Percentiles rank a stretch among this genome's conserved stretches.
Conservation (phyloP, 805 yeast species). For the Blastobotrys robertii region DNA sequence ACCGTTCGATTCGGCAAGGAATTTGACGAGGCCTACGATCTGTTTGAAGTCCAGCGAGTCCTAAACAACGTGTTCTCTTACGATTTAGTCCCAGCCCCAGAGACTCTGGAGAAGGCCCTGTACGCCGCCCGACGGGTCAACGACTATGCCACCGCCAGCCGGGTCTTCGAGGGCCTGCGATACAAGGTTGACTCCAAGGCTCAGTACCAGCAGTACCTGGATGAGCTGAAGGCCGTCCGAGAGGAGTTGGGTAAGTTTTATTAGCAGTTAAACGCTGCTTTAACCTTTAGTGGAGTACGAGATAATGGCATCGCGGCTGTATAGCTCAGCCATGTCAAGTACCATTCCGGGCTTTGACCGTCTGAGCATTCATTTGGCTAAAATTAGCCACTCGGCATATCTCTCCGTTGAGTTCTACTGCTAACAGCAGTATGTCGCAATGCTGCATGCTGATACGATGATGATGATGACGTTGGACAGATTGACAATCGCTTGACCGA, state of each 20-base stretch:
- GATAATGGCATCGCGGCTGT: too few species aligned
- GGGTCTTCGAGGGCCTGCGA: slow-evolving; percentile 92
- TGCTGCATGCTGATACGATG: not conserved
- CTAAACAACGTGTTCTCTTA: slow-evolving; percentile 96
- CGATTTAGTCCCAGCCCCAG: slow-evolving; percentile 97
- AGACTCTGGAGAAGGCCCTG: slow-evolving; percentile 89
- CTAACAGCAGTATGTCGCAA: too few species aligned
- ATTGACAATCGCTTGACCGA: not conserved
- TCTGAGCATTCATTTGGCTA: too few species aligned
- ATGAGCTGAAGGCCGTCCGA: slow-evolving; percentile 85
- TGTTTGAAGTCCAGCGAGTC: slow-evolving; percentile 85
- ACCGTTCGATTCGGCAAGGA: slow-evolving; percentile 86
- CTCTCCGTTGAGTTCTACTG: too few species aligned
- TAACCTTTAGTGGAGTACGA: too few species aligned
- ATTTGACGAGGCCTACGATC: slow-evolving; percentile 86
- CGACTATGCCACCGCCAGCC: slow-evolving; percentile 96
- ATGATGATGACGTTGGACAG: not conserved
- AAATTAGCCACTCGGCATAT: too few species aligned
- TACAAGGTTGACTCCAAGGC: slow-evolving; percentile 91
- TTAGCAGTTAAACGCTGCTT: too few species aligned
- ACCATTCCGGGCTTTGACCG: too few species aligned
- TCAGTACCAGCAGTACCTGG: slow-evolving; percentile 93
- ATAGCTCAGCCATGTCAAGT: too few species aligned
- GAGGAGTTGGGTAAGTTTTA: slow-evolving; percentile 68
- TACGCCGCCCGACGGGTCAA: slow-evolving; percentile 98